Evolutionary conservation across 805 yeast species (phyloP).

Genomic region (Saccharomycopsis sp.): DNA sequence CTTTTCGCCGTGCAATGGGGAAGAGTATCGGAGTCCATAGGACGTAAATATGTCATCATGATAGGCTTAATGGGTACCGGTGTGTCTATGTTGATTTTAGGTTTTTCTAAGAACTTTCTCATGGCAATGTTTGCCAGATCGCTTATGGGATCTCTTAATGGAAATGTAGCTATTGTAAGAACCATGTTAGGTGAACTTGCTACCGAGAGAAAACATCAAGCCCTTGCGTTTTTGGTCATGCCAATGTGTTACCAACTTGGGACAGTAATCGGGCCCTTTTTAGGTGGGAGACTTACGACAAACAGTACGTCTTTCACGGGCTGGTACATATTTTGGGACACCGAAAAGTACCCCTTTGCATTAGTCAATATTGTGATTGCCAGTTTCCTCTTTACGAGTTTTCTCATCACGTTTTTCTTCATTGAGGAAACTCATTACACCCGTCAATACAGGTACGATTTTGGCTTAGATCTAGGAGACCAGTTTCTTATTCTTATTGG

Average conservation of each 20-base stretch:
- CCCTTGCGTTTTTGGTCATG: conserved; percentile 52
- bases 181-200: conserved; percentile 61
- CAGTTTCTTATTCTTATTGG: conserved; percentile 24
- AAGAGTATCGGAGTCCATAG: conserved; percentile 43
- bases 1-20: conserved; percentile 59
- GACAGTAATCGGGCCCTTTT: conserved; percentile 51
- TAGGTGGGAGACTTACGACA: conserved; percentile 46
- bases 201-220: conserved; percentile 49
- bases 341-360: conserved; percentile 40
- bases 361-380: conserved; percentile 45
- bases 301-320: conserved; percentile 23
- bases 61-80: conserved; percentile 49
- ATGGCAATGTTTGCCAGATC: conserved; percentile 51
- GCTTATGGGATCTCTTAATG: conserved; percentile 52
- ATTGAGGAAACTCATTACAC: conserved; percentile 47
- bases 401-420: conserved; percentile 37
- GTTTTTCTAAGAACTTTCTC: conserved; percentile 47
- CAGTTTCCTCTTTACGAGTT: conserved; percentile 31
- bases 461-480: conserved; percentile 43
- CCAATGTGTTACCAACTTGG: conserved; percentile 62
- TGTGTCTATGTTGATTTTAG: conserved; percentile 42
- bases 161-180: conserved; percentile 57
- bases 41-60: conserved; percentile 50
- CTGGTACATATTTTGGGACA: neutral
- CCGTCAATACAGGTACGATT: conserved; percentile 34